Evolutionary conservation across 345 rosid species (phyloP).

Genomic region (Cochlearia excelsa): DNA sequence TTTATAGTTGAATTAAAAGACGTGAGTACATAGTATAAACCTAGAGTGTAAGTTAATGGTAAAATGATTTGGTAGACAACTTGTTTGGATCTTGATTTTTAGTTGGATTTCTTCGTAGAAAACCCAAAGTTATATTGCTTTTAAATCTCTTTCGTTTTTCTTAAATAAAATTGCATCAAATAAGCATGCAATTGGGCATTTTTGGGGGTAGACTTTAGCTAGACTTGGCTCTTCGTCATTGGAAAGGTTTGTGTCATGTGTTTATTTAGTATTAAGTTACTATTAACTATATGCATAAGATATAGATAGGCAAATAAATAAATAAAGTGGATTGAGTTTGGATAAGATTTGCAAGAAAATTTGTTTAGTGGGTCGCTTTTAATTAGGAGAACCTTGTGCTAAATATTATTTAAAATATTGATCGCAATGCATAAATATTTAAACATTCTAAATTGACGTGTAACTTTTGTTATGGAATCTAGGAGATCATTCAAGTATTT

Average conservation of each 20-base stretch:
- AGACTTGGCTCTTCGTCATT: constrained; percentile 28
- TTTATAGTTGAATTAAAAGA: background rate
- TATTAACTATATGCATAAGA: background rate
- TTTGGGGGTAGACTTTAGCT: background rate
- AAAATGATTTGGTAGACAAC: background rate
- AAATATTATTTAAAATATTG: background rate
- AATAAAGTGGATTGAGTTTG: constrained; percentile 18
- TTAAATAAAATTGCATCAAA: background rate
- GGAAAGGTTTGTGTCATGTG: constrained; percentile 30
- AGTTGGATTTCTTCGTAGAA: background rate
- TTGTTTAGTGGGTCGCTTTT: constrained; percentile 28
- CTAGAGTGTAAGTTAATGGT: background rate
- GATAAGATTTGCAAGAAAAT: constrained; percentile 32
- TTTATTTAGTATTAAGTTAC: background rate
- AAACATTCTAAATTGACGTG: constrained; percentile 19
- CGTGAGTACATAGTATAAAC: background rate
- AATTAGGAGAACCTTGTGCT: background rate
- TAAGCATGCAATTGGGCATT: constrained; percentile 12
- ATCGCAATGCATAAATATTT: background rate
- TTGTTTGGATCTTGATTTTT: background rate
- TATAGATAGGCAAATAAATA: background rate
- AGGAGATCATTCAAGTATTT: constrained; percentile 10
- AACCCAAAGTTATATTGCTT: background rate
- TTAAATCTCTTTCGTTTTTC: background rate
- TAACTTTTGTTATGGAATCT: constrained; percentile 21